Conservation (phyloP, 2,329 filamentous ascomycete genomes). For the Venturia asperata region DNA sequence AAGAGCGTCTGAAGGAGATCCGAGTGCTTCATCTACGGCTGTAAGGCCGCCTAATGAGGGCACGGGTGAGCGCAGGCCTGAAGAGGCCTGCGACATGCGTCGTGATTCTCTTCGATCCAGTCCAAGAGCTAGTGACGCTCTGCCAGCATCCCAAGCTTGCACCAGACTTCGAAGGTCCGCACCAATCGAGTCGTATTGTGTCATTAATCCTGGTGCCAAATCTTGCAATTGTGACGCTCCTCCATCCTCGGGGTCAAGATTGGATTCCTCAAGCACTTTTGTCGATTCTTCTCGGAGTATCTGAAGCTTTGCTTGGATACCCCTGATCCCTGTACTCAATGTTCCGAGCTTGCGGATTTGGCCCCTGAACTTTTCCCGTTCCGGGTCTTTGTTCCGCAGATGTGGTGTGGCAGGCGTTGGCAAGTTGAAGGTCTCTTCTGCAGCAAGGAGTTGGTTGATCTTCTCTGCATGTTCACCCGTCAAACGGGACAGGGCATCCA, state of each 20-base stretch:
- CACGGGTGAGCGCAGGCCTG: constrained; percentile 42
- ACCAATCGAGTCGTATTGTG: constrained; percentile 92
- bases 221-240: constrained; percentile 51
- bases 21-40: constrained; percentile 43
- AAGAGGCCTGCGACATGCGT: constrained; percentile 46
- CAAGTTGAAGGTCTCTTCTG: constrained; percentile 57
- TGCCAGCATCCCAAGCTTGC: constrained; percentile 54
- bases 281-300: constrained; percentile 85
- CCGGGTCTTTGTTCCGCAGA: constrained; percentile 53
- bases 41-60: constrained; percentile 58
- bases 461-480: constrained; percentile 58
- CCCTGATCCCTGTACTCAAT: constrained; percentile 81
- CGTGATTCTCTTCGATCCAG: constrained; percentile 51
- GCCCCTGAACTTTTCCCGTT: constrained; percentile 75
- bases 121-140: constrained; percentile 70
- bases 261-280: constrained; percentile 56
- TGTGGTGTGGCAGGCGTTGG: constrained; percentile 13
- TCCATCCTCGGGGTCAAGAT: constrained; percentile 18
- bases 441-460: constrained; percentile 62
- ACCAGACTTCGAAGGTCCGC: constrained; percentile 62
- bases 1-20: constrained; percentile 61
- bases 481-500: constrained; percentile 56
- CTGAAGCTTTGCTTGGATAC: constrained; percentile 90
- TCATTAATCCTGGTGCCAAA: constrained; percentile 69
- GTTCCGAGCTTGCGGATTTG: constrained; percentile 84